Evolutionary conservation across 2,329 filamentous ascomycete genomes (phyloP).

Genomic region (Sclerotinia glacialis): DNA sequence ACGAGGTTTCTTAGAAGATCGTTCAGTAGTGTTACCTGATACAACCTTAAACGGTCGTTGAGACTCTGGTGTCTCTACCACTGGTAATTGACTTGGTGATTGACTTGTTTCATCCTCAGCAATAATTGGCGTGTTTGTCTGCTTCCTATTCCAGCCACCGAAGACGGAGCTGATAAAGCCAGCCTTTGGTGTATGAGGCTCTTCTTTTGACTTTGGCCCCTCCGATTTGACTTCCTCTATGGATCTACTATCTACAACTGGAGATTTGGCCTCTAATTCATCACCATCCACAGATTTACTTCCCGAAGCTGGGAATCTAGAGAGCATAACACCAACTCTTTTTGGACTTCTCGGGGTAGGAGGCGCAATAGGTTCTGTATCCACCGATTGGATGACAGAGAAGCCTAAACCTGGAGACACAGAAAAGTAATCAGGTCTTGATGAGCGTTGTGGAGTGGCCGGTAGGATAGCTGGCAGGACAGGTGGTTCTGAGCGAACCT

Average conservation of each 20-base stretch:
- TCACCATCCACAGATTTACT: slow-evolving; percentile 2
- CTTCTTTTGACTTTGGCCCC: slow-evolving; percentile 5
- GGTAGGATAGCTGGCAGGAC: slow-evolving; percentile 12
- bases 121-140: slow-evolving; percentile 47
- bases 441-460: slow-evolving; percentile 4
- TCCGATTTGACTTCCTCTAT: not conserved
- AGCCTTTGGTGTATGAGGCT: slow-evolving; percentile 44
- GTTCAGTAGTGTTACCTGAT: slow-evolving; percentile 54
- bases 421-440: slow-evolving; percentile 32
- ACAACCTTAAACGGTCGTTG: slow-evolving; percentile 60
- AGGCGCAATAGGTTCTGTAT: slow-evolving; percentile 37
- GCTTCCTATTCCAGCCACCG: slow-evolving; percentile 47
- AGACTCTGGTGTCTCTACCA: slow-evolving; percentile 51
- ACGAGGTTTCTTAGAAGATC: slow-evolving; percentile 43
- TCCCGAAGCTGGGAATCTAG: slow-evolving; percentile 37
- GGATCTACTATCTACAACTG: not conserved
- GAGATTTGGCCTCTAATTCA: not conserved
- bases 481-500: slow-evolving; percentile 19
- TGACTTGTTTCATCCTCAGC: slow-evolving; percentile 64
- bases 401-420: slow-evolving; percentile 33
- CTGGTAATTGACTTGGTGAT: slow-evolving; percentile 51
- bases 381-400: slow-evolving; percentile 36
- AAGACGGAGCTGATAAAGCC: slow-evolving; percentile 46
- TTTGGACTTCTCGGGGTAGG: slow-evolving; percentile 49
- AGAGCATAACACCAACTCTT: slow-evolving; percentile 56